A percentile compares a stretch with the other conserved stretches of the same genome.
These are phyloP conservation scores for Termitomyces sp. DNA, from an alignment of 768 basidiomycete species.

Conservation along the genomic window DNA sequence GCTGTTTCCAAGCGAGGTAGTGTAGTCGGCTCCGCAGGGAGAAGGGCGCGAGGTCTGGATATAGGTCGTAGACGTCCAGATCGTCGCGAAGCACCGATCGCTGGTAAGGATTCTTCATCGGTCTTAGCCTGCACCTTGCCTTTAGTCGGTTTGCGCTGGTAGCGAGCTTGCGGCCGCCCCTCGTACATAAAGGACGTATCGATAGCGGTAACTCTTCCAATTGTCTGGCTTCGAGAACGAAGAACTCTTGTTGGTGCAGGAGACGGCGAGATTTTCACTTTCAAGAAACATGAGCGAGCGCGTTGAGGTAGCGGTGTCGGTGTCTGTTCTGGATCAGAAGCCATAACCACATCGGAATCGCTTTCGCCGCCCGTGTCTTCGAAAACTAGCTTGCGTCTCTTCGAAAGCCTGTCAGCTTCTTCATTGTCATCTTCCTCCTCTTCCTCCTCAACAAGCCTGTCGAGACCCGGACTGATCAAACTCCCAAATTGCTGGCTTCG, in stretches of 20 bases:
- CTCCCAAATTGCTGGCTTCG: slow-evolving; percentile 17
- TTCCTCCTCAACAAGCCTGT: slow-evolving; percentile 23
- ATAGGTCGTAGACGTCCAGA: slow-evolving; percentile 11
- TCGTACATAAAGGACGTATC: slow-evolving; percentile 11
- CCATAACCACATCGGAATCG: slow-evolving; percentile 10
- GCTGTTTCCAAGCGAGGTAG: neutral
- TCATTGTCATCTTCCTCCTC: slow-evolving; percentile 15
- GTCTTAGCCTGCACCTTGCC: neutral
- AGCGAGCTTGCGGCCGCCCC: slow-evolving; percentile 1
- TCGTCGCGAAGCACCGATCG: slow-evolving; percentile 9
- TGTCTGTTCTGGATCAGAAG: slow-evolving; percentile 8
- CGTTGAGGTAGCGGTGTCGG: slow-evolving; percentile 14
- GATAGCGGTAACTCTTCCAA: neutral
- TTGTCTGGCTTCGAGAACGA: slow-evolving; percentile 13
- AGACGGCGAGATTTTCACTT: neutral
- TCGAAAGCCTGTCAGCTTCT: slow-evolving; percentile 15
- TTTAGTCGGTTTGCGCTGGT: slow-evolving; percentile 3
- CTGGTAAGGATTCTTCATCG: neutral
- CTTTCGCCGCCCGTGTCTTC: slow-evolving; percentile 11
- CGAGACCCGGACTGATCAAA: slow-evolving; percentile 21
- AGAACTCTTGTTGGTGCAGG: slow-evolving; percentile 12
- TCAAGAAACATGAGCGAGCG: neutral
- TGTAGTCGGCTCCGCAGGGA: neutral
- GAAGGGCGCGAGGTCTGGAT: neutral
- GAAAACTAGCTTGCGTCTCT: slow-evolving; percentile 19